These are phyloP conservation scores for Helminthosporium solani DNA, from an alignment of 2,329 filamentous ascomycete species.

Conservation along the genomic window DNA sequence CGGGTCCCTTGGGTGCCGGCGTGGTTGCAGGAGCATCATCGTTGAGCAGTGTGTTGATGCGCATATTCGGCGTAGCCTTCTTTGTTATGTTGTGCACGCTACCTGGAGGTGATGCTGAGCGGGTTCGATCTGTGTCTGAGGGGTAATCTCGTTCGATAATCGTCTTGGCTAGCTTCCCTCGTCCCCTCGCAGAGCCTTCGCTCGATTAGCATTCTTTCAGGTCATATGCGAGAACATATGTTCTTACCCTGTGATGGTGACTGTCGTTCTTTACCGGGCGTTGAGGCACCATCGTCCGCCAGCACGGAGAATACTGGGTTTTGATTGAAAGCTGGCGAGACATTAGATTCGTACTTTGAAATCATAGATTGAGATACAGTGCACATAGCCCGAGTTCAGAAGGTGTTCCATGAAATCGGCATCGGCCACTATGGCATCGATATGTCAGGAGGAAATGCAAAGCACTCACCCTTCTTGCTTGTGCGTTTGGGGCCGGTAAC, in stretches of 20 bases:
- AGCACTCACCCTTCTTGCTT: constrained; percentile 47
- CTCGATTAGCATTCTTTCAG: neutral
- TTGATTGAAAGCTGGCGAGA: constrained; percentile 37
- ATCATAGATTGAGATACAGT: too few relatives aligned
- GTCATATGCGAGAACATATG: neutral
- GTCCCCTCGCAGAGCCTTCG: constrained; percentile 38
- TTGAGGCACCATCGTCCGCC: constrained; percentile 43
- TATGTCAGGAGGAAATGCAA: neutral
- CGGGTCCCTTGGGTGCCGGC: constrained; percentile 46
- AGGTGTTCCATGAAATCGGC: too few relatives aligned
- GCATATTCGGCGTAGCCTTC: constrained; percentile 47
- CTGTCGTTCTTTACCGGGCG: constrained; percentile 42
- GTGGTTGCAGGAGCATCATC: constrained; percentile 42
- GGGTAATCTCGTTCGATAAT: constrained; percentile 40
- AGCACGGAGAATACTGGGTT: constrained; percentile 46
- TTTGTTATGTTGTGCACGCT: constrained; percentile 42
- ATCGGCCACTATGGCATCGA: neutral
- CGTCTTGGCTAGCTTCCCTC: constrained; percentile 37
- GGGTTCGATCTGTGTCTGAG: constrained; percentile 50
- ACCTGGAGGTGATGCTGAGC: constrained; percentile 46
- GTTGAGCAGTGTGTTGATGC: constrained; percentile 52
- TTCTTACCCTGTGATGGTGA: constrained; percentile 42
- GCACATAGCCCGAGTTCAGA: too few relatives aligned
- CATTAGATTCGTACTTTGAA: constrained; percentile 10
- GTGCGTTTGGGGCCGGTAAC: constrained; percentile 55